Conservation (phyloP, 768 basidiomycete genomes). For the Naganishia antarctica region DNA sequence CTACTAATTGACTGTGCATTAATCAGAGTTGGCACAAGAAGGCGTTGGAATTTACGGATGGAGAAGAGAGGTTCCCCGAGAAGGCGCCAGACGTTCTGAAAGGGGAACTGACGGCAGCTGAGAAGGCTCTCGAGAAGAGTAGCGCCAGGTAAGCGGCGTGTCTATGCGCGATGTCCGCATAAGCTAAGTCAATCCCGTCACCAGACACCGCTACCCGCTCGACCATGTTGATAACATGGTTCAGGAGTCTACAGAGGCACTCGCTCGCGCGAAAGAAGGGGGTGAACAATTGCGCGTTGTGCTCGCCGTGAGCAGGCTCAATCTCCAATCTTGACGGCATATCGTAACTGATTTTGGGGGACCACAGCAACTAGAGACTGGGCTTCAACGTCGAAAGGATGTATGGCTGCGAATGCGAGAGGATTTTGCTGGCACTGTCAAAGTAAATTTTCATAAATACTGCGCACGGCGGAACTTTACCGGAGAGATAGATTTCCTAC, state of each 20-base stretch:
- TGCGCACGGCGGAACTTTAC: constrained; percentile 17
- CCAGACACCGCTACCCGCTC: constrained; percentile 6
- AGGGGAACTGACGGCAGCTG: constrained; percentile 2
- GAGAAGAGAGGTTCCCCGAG: background rate
- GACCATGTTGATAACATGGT: constrained; percentile 6
- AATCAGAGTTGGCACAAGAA: background rate
- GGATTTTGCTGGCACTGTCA: background rate
- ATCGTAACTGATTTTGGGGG: background rate
- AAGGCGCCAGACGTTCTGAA: background rate
- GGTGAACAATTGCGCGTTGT: background rate
- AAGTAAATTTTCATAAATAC: constrained; percentile 15
- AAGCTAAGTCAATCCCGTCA: background rate
- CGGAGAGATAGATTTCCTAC: constrained; percentile 7
- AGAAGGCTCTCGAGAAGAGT: constrained; percentile 10
- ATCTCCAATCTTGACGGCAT: background rate
- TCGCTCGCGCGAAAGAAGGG: background rate
- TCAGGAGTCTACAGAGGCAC: background rate
- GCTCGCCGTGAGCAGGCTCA: background rate
- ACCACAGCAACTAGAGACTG: background rate
- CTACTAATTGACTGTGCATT: background rate
- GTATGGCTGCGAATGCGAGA: background rate
- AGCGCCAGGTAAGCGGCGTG: background rate
- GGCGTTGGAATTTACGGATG: constrained; percentile 1
- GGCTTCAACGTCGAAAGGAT: background rate
- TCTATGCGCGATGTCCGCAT: background rate